Conservation (phyloP, 192 early-diverging fungal species). For the Backusella circina region DNA sequence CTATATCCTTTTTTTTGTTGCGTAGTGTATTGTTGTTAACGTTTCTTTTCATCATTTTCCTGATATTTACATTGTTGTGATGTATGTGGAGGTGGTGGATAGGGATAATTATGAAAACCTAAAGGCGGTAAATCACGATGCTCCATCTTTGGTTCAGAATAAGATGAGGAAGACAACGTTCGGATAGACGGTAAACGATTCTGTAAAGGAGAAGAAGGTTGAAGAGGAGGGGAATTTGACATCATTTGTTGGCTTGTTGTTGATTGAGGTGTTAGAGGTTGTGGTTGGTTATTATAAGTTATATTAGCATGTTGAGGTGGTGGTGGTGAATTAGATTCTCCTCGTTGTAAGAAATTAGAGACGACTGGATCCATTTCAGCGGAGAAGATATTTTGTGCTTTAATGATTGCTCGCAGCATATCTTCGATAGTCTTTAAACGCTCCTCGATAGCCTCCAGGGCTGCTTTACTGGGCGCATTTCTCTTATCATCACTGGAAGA, state of each 20-base stretch:
- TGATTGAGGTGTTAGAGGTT: not conserved
- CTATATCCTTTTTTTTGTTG: not conserved
- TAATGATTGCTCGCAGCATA: slow-evolving; percentile 31
- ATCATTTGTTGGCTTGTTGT: not conserved
- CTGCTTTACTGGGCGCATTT: slow-evolving; percentile 34
- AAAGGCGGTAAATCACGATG: slow-evolving; percentile 14
- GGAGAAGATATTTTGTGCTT: slow-evolving; percentile 8
- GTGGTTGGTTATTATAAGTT: not conserved
- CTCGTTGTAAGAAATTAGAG: slow-evolving; percentile 12
- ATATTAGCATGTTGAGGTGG: not conserved
- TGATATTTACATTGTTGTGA: not conserved
- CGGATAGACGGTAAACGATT: slow-evolving; percentile 24
- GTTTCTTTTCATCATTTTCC: slow-evolving; percentile 17
- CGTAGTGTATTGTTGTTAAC: not conserved
- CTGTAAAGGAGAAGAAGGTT: slow-evolving; percentile 7
- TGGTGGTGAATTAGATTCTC: not conserved
- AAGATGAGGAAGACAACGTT: slow-evolving; percentile 5
- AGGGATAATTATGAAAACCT: not conserved
- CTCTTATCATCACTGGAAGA: slow-evolving; percentile 28
- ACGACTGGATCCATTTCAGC: slow-evolving; percentile 25
- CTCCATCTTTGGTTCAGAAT: not conserved
- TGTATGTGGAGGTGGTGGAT: not conserved
- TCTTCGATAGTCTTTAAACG: slow-evolving; percentile 36
- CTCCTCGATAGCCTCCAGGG: slow-evolving; percentile 39
- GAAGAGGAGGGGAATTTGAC: not conserved